Evolutionary conservation across 768 basidiomycete species (phyloP), one percentile per base, ranked within the genome.

Genomic region (Jaapia argillacea): DNA sequence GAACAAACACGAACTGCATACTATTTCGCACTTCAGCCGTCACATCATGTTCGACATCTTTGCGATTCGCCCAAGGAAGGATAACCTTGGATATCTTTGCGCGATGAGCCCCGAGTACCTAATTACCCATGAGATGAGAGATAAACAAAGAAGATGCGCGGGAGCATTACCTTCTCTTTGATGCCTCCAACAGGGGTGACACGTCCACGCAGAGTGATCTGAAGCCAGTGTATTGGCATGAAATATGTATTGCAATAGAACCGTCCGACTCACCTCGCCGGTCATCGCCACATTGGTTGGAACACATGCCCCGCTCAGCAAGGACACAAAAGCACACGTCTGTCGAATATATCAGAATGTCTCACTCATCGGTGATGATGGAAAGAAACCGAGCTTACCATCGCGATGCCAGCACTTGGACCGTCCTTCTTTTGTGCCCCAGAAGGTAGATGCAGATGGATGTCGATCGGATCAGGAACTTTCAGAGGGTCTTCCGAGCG

Each of bases 391-490:
- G 13, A 37, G 55, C 68, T 45, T 48, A 88, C 85, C 78, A 93
- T 90, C 1, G 87, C 86, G 20, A 93, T 71, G 2, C 91, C 91
- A 0, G 90, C 91, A 54, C 85, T 88, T 0, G 91, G 90, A 0
- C 92, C 91, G 54, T 94, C 91, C 65, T 94, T 96, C 72, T 81
- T 89, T 60, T 91, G 85, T 2, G 89, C 85, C 0, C 92, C 93
- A 1, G 85, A 74, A 1, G 92, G 93, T 6, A 94, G 67, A 56
- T 96, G 92, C 13, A 92, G 64, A 53, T 97, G 92, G 6, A 97
- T 65, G 55, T 97, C 90, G 37, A 91, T 74, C 18, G 69, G 61
- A 41, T 84, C 74, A 0, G 79, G 80, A 5, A 78, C 69, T 54
- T 84, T 82, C 50, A 94, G 64, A 13, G 86, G 82, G 53, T 90